Evolutionary conservation across 495 filamentous ascomycete genomes (phyloP), one percentile per base, ranked within the genome.

Genomic region (Sabuloglossum arenarium): DNA sequence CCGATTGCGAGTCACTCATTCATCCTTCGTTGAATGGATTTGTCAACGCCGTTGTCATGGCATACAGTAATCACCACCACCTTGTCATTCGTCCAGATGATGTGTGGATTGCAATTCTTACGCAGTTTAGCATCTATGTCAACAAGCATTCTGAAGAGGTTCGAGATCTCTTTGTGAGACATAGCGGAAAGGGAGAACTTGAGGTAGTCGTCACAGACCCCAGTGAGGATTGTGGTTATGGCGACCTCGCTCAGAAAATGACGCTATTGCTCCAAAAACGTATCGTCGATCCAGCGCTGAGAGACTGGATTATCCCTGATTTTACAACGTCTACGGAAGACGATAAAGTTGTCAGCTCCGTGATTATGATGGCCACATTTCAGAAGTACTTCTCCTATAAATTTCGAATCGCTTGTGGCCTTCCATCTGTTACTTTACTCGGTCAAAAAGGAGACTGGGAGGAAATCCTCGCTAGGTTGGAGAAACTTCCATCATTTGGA

Each of bases 341-440:
- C 4, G 73, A 73, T 54, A 57, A 32, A 10, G 52, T 65, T 6
- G 64, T 69, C 9, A 66, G 64, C 1, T 56, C 65, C 1, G 59
- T 73, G 24, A 19, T 70, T 12, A 68, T 75, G 66, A 74, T 72
- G 72, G 68, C 65, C 1, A 61, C 63, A 0, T 39, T 71, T 52
- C 68, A 74, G 50, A 62, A 63, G 8, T 74, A 70, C 57, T 73
- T 74, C 56, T 30, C 6, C 1, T 74, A 65, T 46, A 57, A 23
- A n/a, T 56, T 45, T 19, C 6, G 0, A 4, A 11, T 60, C 0
- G 11, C 3, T 1, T 77, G 75, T 56, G 74, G 74, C 0, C 61
- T 79, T 6, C 73, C 76, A 14, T 68, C 67, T 1, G 71, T 77
- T 8, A 77, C 74, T 0, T 59, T 78, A 10, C 62, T 73, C 0